phyloP scores from a whole-genome alignment of 805 yeast species.

The Kluyveromyces siamensis region DNA sequence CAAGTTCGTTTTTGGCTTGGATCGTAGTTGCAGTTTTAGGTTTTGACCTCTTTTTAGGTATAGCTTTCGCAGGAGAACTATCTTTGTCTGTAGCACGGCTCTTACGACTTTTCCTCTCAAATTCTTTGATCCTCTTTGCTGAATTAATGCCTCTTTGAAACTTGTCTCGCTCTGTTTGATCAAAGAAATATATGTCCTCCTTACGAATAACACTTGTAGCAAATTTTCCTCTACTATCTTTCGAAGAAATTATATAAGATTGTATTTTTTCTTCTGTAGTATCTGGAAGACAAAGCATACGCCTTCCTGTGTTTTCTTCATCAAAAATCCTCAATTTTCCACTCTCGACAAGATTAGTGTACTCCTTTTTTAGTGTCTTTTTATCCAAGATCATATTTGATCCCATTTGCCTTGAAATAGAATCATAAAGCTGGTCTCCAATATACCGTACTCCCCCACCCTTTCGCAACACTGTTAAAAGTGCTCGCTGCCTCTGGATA shows the following conservation, averaged over 20 bases:
- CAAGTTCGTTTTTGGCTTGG: neutral
- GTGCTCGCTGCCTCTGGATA: conserved; percentile 34
- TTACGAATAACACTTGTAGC: conserved; percentile 21
- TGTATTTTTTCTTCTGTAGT: conserved; percentile 11
- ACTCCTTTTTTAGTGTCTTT: conserved; percentile 42
- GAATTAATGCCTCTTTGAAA: conserved; percentile 24
- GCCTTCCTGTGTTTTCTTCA: conserved; percentile 14
- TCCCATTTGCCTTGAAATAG: conserved; percentile 34
- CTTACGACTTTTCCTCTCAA: conserved; percentile 10
- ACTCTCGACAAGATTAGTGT: conserved; percentile 20
- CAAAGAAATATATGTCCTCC: conserved; percentile 28
- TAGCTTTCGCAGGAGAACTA: neutral
- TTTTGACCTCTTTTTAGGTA: neutral
- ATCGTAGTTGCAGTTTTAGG: conserved; percentile 1
- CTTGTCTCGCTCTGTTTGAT: conserved; percentile 21
- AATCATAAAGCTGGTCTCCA: conserved; percentile 32
- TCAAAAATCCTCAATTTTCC: conserved; percentile 13
- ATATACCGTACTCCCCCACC: conserved; percentile 39
- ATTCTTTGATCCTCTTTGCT: conserved; percentile 24
- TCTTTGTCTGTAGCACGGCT: neutral
- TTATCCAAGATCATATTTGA: conserved; percentile 39
- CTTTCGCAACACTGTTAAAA: conserved; percentile 35
- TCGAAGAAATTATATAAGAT: conserved; percentile 16
- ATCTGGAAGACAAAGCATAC: conserved; percentile 19
- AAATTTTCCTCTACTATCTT: conserved; percentile 18